Evolutionary conservation across 345 rosid genomes (phyloP).

Genomic region (Tarenaya hassleriana): DNA sequence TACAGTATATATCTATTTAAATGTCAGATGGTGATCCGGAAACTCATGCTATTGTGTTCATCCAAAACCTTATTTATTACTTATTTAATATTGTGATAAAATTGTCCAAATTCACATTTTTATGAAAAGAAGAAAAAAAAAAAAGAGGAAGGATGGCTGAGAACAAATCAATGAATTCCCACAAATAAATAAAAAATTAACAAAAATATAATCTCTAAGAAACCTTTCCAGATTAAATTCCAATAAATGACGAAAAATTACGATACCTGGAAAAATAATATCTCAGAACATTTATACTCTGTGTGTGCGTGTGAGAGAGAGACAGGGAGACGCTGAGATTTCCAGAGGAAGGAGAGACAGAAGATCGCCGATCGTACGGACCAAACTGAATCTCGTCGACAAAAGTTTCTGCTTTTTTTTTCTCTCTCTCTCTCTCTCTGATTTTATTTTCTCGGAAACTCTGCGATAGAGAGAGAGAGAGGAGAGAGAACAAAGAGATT

Average conservation of each 20-base stretch:
- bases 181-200: too few relatives aligned
- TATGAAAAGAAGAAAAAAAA: not conserved
- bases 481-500: conserved; percentile 53
- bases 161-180: conserved; percentile 13
- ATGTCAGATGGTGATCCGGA: too few relatives aligned
- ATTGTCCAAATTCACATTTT: conserved; percentile 2
- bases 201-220: too few relatives aligned
- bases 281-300: conserved; percentile 14
- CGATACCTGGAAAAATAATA: conserved; percentile 39
- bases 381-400: conserved; percentile 37
- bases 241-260: too few relatives aligned
- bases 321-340: conserved; percentile 36
- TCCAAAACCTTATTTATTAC: too few relatives aligned
- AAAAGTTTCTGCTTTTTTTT: conserved; percentile 1
- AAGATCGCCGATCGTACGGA: conserved; percentile 32
- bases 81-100: not conserved
- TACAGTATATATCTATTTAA: too few relatives aligned
- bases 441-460: conserved; percentile 13
- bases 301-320: conserved; percentile 27
- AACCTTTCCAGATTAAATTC: too few relatives aligned
- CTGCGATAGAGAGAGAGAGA: conserved; percentile 10
- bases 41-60: too few relatives aligned
- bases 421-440: too few relatives aligned
- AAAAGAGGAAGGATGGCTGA: not conserved
- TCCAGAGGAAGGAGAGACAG: too few relatives aligned